Evolutionary conservation across 2,329 filamentous ascomycete genomes (phyloP).

Genomic region (Trichoderma pleuroti): DNA sequence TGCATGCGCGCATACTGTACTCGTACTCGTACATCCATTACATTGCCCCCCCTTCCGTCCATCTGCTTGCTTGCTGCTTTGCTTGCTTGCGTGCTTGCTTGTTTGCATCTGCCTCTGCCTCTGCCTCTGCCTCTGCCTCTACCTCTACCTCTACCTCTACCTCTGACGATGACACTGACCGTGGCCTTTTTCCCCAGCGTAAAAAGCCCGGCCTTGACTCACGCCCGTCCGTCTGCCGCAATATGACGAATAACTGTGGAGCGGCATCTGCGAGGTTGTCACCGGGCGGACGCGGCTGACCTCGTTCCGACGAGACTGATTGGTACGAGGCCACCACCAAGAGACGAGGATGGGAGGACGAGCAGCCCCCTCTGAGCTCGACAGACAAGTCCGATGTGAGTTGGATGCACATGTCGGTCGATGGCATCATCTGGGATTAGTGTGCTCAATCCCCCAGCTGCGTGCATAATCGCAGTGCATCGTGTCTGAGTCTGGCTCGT

Average conservation of each 20-base stretch:
- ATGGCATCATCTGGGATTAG: conserved; percentile 13
- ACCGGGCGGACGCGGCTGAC: conserved; percentile 18
- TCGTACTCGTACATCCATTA: not conserved
- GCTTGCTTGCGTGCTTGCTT: not conserved
- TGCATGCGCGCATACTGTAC: not conserved
- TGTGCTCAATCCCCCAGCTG: not conserved
- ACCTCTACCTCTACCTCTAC: not conserved
- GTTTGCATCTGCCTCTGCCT: not conserved
- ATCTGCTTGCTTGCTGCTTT: not conserved
- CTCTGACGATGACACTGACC: too few relatives aligned
- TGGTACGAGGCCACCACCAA: not conserved
- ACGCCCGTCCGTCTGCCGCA: not conserved
- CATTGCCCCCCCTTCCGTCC: not conserved
- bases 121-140: not conserved
- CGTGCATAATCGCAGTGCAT: conserved; percentile 3
- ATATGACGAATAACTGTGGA: conserved; percentile 13
- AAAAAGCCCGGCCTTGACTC: not conserved
- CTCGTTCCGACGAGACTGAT: conserved; percentile 7
- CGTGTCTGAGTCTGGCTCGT: not conserved
- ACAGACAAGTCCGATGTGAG: not conserved
- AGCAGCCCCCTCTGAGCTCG: not conserved
- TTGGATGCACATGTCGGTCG: conserved; percentile 9
- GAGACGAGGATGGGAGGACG: not conserved
- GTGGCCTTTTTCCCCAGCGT: not conserved
- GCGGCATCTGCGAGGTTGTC: conserved; percentile 17